These are phyloP conservation scores for Psilocybe subaeruginosa DNA, from an alignment of 768 basidiomycete species.

Conservation along the genomic window DNA sequence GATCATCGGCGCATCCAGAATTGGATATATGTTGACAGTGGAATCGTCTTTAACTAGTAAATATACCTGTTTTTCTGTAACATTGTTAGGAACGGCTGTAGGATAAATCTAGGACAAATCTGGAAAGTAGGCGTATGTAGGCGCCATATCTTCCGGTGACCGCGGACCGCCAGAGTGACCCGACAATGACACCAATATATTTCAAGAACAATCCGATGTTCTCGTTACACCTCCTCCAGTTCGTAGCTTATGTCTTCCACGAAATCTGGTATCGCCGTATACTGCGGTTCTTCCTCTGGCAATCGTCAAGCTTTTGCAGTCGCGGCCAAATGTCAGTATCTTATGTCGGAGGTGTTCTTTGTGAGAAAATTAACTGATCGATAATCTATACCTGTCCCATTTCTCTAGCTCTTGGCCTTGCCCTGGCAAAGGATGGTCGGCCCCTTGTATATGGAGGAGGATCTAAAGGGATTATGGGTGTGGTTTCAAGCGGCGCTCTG, in stretches of 20 bases:
- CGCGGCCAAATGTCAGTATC: slow-evolving; percentile 71
- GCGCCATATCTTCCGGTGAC: neutral
- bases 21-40: neutral
- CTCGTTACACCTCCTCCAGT: neutral
- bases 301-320: slow-evolving; percentile 58
- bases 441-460: slow-evolving; percentile 91
- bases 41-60: neutral
- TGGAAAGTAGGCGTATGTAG: neutral
- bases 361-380: neutral
- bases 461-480: slow-evolving; percentile 83
- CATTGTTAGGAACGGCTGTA: neutral
- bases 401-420: slow-evolving; percentile 67
- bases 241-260: neutral
- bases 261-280: slow-evolving; percentile 66
- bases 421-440: slow-evolving; percentile 61
- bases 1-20: neutral
- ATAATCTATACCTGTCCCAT: neutral
- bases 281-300: slow-evolving; percentile 81
- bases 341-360: neutral
- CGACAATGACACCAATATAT: neutral
- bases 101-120: neutral
- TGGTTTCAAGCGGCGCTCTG: slow-evolving; percentile 67
- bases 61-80: neutral
- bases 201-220: no score
- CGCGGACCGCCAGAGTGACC: neutral